These are phyloP conservation scores for Oemleria cerasiformis DNA, from an alignment of 306 rosid species.

Conservation along the genomic window DNA sequence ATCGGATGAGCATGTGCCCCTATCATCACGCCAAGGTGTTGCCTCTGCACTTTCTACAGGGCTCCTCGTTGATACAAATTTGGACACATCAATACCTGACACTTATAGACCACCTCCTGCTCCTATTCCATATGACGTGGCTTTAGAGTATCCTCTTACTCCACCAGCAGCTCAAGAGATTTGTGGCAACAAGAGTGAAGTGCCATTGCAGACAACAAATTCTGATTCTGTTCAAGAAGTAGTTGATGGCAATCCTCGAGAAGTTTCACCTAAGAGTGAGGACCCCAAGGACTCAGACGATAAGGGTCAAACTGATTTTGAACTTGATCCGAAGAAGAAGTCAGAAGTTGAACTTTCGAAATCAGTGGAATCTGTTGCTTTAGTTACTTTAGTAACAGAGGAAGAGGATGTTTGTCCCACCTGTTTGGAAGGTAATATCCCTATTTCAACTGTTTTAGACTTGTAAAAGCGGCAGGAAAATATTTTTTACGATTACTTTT, in stretches of 20 bases:
- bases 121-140: slow-evolving; percentile 71
- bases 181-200: slow-evolving; percentile 44
- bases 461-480: neutral
- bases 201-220: slow-evolving; percentile 45
- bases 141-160: slow-evolving; percentile 48
- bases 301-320: slow-evolving; percentile 46
- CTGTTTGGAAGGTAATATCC: slow-evolving; percentile 87
- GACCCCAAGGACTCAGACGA: slow-evolving; percentile 52
- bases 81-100: slow-evolving; percentile 85
- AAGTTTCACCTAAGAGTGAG: slow-evolving; percentile 45
- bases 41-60: slow-evolving; percentile 53
- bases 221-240: slow-evolving; percentile 55
- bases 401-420: slow-evolving; percentile 91
- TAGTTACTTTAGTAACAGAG: slow-evolving; percentile 39
- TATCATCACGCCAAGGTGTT: slow-evolving; percentile 62
- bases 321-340: slow-evolving; percentile 40
- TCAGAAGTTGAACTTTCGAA: slow-evolving; percentile 70
- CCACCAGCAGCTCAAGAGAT: slow-evolving; percentile 57
- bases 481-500: neutral
- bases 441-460: slow-evolving; percentile 7
- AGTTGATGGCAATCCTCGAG: slow-evolving; percentile 42
- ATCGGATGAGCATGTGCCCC: slow-evolving; percentile 74
- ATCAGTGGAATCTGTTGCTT: slow-evolving; percentile 41
- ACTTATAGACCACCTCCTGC: slow-evolving; percentile 85
- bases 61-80: slow-evolving; percentile 82